Evolutionary conservation across 352 stramenopile species (phyloP), one percentile per base, ranked within the genome.

Genomic region (Plasmopara halstedii): DNA sequence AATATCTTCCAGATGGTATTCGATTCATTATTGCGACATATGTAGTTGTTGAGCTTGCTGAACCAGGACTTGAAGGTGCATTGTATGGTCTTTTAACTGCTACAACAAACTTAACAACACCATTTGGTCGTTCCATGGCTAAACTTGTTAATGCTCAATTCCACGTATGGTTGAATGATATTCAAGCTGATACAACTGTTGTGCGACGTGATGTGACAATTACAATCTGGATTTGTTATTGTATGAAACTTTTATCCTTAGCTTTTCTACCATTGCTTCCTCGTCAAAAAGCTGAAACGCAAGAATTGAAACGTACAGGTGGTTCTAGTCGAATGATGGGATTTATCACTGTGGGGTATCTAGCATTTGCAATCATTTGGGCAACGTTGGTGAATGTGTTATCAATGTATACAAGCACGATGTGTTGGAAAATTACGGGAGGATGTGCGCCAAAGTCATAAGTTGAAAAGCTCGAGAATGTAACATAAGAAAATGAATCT

Each of bases 21-120:
- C 62, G 61, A 27, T 83, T 83, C 48, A 83, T 83, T 31, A 62
- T 83, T 2, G 53, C 53, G 18, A 83, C 56, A 35, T 83, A 75
- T 37, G 67, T 73, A 6, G 63, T 76, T 19, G 70, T 83, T 6
- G 70, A 83, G 49, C 61, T 83, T 23, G 56, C 57, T 0, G 69
- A 78, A 25, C 31, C 42, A 8, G 71, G 71, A 6, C 51, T 65
- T 35, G 71, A 83, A 57, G 71, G 66, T 11, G 64, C 69, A 2
- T 39, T 78, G 1, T 83, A 77, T 40, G 68, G 68, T 1, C 40
- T 83, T 5, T 37, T 83, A 10, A 80, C 71, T 19, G 69, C 69
- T 1, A 67, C 64, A 5, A 68, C 50, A 34, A 75, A 83, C 50
- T 31, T 80, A 14, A 54, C 66, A 4, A 58, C 51, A 6, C 68